Percentiles rank a stretch among this genome's conserved stretches.
These are phyloP conservation scores for Aquilaria malaccensis DNA, from an alignment of 345 rosid species.

Conservation along the genomic window DNA sequence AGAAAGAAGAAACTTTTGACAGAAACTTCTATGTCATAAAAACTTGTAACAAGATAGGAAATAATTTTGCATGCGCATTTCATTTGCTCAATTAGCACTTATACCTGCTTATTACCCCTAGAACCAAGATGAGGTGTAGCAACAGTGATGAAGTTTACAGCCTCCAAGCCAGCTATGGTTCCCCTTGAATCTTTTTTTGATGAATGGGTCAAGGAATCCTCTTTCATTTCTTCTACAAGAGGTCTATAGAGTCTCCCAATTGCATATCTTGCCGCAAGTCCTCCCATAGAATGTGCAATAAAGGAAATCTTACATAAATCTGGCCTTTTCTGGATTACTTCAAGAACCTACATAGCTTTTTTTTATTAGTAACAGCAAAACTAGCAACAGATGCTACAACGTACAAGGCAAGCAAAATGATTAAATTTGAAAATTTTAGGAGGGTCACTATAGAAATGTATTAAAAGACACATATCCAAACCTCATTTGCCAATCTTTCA, in stretches of 20 bases:
- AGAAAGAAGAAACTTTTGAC: neutral
- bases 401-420: neutral
- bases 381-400: neutral
- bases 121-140: slow-evolving; percentile 99
- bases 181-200: slow-evolving; percentile 28
- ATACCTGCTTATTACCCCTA: slow-evolving; percentile 91
- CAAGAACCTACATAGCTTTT: slow-evolving; percentile 52
- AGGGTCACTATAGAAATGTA: neutral
- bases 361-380: slow-evolving; percentile 3
- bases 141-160: slow-evolving; percentile 82
- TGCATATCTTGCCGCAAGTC: slow-evolving; percentile 88
- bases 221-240: slow-evolving; percentile 23
- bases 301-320: slow-evolving; percentile 76
- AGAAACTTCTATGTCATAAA: too few species aligned
- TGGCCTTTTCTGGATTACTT: slow-evolving; percentile 56
- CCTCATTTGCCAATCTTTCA: slow-evolving; percentile 84
- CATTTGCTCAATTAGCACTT: too few species aligned
- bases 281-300: slow-evolving; percentile 86
- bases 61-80: too few species aligned
- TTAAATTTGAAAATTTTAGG: neutral
- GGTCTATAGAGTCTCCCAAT: slow-evolving; percentile 84
- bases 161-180: slow-evolving; percentile 77
- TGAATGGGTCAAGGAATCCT: slow-evolving; percentile 17
- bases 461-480: slow-evolving; percentile 9
- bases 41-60: too few species aligned